A percentile compares a stretch with the other conserved stretches of the same genome.
Evolutionary conservation across 495 filamentous ascomycete species (phyloP).

Genomic region (Podospora tetraspora): DNA sequence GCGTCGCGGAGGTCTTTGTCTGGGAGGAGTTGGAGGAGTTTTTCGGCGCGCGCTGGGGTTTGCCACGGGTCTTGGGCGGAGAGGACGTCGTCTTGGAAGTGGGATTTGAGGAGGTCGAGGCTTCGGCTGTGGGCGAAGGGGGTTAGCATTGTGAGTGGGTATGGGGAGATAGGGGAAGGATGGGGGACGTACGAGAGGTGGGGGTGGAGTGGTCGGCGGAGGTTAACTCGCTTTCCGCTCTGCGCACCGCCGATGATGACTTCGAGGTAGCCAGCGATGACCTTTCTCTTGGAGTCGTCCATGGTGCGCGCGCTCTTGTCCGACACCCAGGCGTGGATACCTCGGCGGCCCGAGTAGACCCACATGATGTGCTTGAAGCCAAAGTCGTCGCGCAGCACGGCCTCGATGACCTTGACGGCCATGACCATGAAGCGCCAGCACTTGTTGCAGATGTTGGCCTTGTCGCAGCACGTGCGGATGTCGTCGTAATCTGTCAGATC

Average conservation of each 20-base stretch:
- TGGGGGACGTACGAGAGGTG: constrained; percentile 61
- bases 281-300: constrained; percentile 75
- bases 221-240: constrained; percentile 80
- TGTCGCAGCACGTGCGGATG: constrained; percentile 88
- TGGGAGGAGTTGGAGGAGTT: constrained; percentile 71
- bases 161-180: no score
- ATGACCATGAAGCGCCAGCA: constrained; percentile 98
- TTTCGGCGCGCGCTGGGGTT: constrained; percentile 57
- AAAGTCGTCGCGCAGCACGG: constrained; percentile 83
- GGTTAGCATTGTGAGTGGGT: no score
- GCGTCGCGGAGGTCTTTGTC: constrained; percentile 68
- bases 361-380: constrained; percentile 95
- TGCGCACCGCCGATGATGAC: constrained; percentile 76
- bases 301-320: constrained; percentile 77
- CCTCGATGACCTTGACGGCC: constrained; percentile 90
- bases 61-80: constrained; percentile 82
- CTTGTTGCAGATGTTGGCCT: constrained; percentile 86
- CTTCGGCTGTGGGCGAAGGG: no score
- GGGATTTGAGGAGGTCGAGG: constrained; percentile 67
- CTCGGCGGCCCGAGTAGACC: constrained; percentile 96
- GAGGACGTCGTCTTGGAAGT: constrained; percentile 78
- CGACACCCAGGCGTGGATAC: constrained; percentile 98
- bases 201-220: constrained; percentile 82
- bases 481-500: constrained; percentile 99
- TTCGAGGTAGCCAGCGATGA: constrained; percentile 83